phyloP scores from a whole-genome alignment of 2,329 filamentous ascomycete species.

The Xylaria multiplex region DNA sequence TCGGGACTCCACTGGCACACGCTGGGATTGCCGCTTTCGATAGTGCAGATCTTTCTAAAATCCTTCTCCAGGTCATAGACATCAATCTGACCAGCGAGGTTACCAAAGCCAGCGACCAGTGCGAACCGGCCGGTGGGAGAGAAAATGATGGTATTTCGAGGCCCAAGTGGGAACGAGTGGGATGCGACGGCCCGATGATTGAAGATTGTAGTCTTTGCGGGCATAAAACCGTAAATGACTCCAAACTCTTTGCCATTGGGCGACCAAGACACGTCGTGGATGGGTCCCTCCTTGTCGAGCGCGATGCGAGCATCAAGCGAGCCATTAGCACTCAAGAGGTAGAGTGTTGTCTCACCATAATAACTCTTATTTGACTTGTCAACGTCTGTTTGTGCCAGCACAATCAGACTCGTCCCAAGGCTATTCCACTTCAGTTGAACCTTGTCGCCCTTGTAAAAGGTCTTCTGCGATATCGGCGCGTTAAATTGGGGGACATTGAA shows the following conservation, averaged over 20 bases:
- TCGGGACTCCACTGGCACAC: constrained; percentile 98
- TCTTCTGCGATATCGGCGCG: constrained; percentile 91
- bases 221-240: constrained; percentile 98
- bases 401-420: constrained; percentile 88
- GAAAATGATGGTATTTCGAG: constrained; percentile 94
- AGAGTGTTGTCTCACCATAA: constrained; percentile 97
- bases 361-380: constrained; percentile 99
- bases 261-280: constrained; percentile 98
- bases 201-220: constrained; percentile 98
- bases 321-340: constrained; percentile 90
- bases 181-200: constrained; percentile 85
- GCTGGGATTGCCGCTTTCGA: constrained; percentile 94
- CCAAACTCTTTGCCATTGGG: constrained; percentile 98
- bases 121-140: constrained; percentile 94
- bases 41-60: constrained; percentile 89
- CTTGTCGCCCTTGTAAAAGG: constrained; percentile 99
- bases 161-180: constrained; percentile 85
- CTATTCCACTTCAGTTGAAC: constrained; percentile 99
- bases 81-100: constrained; percentile 96
- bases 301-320: constrained; percentile 91
- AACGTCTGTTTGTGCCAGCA: constrained; percentile 96
- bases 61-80: constrained; percentile 96
- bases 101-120: constrained; percentile 94
- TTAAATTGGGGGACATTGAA: constrained; percentile 91
- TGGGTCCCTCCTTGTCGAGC: constrained; percentile 95